A percentile compares a stretch with the other conserved stretches of the same genome.
Conservation (phyloP, 495 filamentous ascomycete genomes). For the Penicillium diatomitis region DNA sequence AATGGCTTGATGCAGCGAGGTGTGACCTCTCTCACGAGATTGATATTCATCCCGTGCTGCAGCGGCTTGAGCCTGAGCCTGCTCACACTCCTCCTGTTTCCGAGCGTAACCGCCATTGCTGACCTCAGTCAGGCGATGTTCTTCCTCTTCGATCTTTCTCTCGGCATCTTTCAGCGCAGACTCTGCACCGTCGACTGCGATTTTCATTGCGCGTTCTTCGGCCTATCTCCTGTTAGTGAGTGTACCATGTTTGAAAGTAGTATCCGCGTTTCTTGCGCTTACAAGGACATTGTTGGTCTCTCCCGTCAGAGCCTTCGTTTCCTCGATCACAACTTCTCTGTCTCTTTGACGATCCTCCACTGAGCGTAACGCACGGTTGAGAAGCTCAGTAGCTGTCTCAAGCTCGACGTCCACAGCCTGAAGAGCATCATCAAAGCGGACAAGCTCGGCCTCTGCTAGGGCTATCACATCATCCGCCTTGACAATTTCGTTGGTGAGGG, state of each 20-base stretch:
- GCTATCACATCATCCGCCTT: conserved; percentile 32
- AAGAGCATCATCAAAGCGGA: conserved; percentile 31
- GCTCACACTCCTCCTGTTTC: conserved; percentile 38
- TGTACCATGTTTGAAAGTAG: background rate
- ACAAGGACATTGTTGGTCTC: conserved; percentile 40
- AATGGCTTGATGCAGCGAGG: conserved; percentile 24
- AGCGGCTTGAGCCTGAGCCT: conserved; percentile 23
- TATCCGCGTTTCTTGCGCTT: conserved; percentile 1
- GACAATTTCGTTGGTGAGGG: conserved; percentile 22
- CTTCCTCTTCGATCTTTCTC: conserved; percentile 37
- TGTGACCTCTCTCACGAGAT: conserved; percentile 20
- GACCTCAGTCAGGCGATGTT: conserved; percentile 38
- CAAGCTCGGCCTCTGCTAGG: conserved; percentile 29
- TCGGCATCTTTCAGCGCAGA: conserved; percentile 29
- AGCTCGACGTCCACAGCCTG: conserved; percentile 35
- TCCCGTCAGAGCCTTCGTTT: conserved; percentile 19
- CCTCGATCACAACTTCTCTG: conserved; percentile 27
- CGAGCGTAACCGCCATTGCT: conserved; percentile 46
- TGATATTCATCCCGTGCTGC: conserved; percentile 23
- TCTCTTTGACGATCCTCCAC: conserved; percentile 37
- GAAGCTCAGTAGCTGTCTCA: conserved; percentile 46
- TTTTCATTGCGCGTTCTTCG: conserved; percentile 42
- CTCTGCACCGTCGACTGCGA: conserved; percentile 36
- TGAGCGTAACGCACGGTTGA: conserved; percentile 40
- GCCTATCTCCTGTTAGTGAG: conserved; percentile 20